These are phyloP conservation scores for Yamadazyma buinensis DNA, from an alignment of 1,139 yeast species.

Conservation along the genomic window DNA sequence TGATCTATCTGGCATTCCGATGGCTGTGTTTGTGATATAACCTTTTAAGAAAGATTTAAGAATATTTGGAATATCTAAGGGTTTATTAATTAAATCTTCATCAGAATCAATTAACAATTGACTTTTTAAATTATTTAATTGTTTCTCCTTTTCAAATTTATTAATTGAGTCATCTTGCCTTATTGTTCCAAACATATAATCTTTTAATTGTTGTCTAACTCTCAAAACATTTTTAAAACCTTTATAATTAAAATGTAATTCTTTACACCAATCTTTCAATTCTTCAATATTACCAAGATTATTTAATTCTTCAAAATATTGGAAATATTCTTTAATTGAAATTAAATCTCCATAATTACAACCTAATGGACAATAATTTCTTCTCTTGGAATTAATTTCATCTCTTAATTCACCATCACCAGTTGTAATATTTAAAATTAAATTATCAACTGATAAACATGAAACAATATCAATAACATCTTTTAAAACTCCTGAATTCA, in stretches of 20 bases:
- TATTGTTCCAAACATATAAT: constrained; percentile 57
- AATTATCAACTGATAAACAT: constrained; percentile 88
- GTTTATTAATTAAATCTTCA: constrained; percentile 19
- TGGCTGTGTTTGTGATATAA: constrained; percentile 79
- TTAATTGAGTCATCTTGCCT: constrained; percentile 34
- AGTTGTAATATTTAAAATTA: constrained; percentile 55
- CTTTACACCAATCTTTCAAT: constrained; percentile 78
- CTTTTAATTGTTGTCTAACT: constrained; percentile 70
- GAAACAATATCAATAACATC: constrained; percentile 86
- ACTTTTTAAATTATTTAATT: constrained; percentile 22
- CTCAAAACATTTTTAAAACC: constrained; percentile 77
- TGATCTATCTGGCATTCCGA: constrained; percentile 93
- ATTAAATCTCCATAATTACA: constrained; percentile 75
- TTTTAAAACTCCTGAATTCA: constrained; percentile 51
- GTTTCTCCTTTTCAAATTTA: constrained; percentile 25
- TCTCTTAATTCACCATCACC: constrained; percentile 82
- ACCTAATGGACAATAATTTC: constrained; percentile 67
- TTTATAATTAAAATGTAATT: constrained; percentile 67
- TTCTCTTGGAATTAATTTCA: constrained; percentile 62
- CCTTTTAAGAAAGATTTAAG: constrained; percentile 81
- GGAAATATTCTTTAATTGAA: constrained; percentile 74
- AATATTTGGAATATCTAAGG: constrained; percentile 55
- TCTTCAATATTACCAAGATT: constrained; percentile 39
- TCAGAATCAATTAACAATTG: constrained; percentile 26
- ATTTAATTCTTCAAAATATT: constrained; percentile 50